These are phyloP conservation scores for Hypoxylon perforatum DNA, from an alignment of 495 filamentous ascomycete species.

Conservation along the genomic window DNA sequence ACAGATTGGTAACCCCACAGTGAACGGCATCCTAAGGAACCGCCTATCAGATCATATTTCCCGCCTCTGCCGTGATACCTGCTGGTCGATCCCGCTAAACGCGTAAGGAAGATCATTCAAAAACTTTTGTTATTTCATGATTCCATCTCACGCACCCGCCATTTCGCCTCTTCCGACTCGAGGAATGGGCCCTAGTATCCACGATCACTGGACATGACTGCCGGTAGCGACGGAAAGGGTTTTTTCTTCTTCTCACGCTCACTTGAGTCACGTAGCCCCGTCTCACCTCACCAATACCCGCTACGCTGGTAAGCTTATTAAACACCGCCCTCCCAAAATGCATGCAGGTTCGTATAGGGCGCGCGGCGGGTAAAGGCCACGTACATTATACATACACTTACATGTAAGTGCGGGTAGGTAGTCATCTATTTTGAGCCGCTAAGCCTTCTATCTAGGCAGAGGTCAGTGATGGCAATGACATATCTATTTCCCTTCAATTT, in stretches of 20 bases:
- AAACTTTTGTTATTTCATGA: constrained; percentile 3
- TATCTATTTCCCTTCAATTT: neutral
- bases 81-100: constrained; percentile 3
- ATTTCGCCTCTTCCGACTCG: too few species aligned
- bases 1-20: constrained; percentile 35
- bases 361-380: neutral
- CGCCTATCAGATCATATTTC: constrained; percentile 26
- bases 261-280: neutral
- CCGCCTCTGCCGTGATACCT: constrained; percentile 12
- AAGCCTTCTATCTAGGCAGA: neutral
- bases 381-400: neutral
- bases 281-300: neutral
- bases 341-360: neutral
- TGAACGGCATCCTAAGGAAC: constrained; percentile 13
- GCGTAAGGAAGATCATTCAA: constrained; percentile 21
- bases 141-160: neutral
- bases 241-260: neutral
- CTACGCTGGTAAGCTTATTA: neutral
- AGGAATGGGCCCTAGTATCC: neutral
- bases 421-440: neutral
- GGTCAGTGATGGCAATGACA: neutral
- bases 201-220: neutral
- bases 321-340: neutral
- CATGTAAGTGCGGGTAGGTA: neutral
- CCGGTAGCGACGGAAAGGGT: neutral